These are phyloP conservation scores for Geranomyces variabilis DNA, from an alignment of 192 early-diverging fungal species.

Conservation along the genomic window DNA sequence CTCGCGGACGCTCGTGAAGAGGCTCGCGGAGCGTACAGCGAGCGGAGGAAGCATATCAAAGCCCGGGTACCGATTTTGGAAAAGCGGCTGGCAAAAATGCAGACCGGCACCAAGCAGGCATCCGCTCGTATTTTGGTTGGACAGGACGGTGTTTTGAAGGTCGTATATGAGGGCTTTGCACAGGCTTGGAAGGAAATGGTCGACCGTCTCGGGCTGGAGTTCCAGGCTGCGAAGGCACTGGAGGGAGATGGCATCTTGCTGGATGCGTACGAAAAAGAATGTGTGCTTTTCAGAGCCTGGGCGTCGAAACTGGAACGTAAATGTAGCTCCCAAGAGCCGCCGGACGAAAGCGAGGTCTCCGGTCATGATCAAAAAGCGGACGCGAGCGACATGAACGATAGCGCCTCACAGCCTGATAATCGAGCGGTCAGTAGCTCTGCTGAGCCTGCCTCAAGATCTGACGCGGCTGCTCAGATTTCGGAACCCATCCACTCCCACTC, in stretches of 20 bases:
- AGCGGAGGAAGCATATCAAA: constrained; percentile 1
- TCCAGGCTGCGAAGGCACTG: constrained; percentile 21
- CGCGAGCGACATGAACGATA: too few species aligned
- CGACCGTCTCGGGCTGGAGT: not conserved
- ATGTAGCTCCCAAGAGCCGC: too few species aligned
- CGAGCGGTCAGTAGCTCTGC: too few species aligned
- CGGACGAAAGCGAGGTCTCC: too few species aligned
- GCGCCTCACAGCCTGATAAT: too few species aligned
- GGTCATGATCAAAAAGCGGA: too few species aligned
- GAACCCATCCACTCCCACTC: too few species aligned
- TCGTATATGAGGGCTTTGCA: constrained; percentile 16
- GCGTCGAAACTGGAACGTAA: too few species aligned
- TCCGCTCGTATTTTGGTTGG: constrained; percentile 3
- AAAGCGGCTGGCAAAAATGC: constrained; percentile 2
- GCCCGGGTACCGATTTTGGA: not conserved
- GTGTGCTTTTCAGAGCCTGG: too few species aligned
- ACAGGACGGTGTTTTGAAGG: constrained; percentile 14
- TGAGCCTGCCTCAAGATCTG: too few species aligned
- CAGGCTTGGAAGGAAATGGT: constrained; percentile 21
- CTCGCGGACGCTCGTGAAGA: not conserved
- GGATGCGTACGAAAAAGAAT: constrained; percentile 9
- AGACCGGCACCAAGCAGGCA: not conserved
- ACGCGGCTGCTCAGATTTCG: too few species aligned
- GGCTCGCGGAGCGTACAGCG: not conserved
- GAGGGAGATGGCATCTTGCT: constrained; percentile 15